phyloP scores from a whole-genome alignment of 2,329 filamentous ascomycete species.

The Fusarium lyarnte region DNA sequence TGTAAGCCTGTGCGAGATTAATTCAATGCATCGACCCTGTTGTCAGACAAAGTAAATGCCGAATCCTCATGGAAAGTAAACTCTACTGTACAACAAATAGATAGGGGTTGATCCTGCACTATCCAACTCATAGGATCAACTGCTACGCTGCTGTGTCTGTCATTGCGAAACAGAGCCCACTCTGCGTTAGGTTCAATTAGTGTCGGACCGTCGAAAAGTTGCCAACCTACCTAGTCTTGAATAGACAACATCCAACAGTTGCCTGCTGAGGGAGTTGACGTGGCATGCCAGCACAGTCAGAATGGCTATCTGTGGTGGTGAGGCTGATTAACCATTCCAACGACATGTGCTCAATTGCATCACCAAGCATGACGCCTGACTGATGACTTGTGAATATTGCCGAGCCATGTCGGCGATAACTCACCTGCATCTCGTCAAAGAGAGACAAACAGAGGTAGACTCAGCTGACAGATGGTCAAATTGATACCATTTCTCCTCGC shows the following conservation, averaged over 20 bases:
- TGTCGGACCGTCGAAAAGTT: constrained; percentile 12
- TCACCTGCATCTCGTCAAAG: constrained; percentile 28
- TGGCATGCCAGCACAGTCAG: constrained; percentile 38
- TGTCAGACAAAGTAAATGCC: constrained; percentile 1
- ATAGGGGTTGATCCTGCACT: constrained; percentile 12
- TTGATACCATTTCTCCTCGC: constrained; percentile 21
- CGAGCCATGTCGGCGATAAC: constrained; percentile 32
- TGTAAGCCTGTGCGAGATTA: constrained; percentile 37
- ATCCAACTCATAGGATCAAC: constrained; percentile 3
- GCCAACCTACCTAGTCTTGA: constrained; percentile 2
- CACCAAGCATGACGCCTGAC: constrained; percentile 24
- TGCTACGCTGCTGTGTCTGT: background rate
- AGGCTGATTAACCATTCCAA: constrained; percentile 21
- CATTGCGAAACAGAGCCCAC: constrained; percentile 27
- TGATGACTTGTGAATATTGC: constrained; percentile 3
- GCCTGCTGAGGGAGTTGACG: constrained; percentile 34
- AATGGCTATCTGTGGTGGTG: constrained; percentile 4
- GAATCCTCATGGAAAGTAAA: background rate
- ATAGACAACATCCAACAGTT: constrained; percentile 27
- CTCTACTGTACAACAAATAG: background rate
- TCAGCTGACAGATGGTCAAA: constrained; percentile 26
- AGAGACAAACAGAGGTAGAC: constrained; percentile 9
- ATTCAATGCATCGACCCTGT: constrained; percentile 27
- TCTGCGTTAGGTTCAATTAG: constrained; percentile 8
- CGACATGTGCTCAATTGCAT: constrained; percentile 22